Evolutionary conservation across 495 filamentous ascomycete species (phyloP).

Genomic region (Aspergillus kassunensis): DNA sequence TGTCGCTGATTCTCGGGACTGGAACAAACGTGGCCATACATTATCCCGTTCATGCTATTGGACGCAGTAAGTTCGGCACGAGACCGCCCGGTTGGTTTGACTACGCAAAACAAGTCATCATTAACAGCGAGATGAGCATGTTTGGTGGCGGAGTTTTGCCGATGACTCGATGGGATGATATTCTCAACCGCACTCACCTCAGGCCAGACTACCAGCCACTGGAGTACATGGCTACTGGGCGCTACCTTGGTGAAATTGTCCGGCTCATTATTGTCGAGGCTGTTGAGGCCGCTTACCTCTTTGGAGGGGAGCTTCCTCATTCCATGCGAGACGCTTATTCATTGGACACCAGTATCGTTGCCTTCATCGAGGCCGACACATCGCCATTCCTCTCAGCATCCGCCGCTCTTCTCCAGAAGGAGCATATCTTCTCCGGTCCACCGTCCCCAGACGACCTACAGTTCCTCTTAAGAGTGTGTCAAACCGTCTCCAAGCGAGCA

Average conservation of each 20-base stretch:
- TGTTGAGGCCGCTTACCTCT: constrained; percentile 42
- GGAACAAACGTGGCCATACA: constrained; percentile 80
- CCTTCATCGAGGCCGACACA: constrained; percentile 46
- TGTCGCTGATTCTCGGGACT: constrained; percentile 82
- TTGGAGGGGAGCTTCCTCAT: constrained; percentile 54
- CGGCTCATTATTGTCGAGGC: constrained; percentile 73
- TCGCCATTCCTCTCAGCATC: constrained; percentile 43
- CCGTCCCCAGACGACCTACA: constrained; percentile 50
- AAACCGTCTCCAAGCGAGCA: constrained; percentile 56
- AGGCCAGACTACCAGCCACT: constrained; percentile 82
- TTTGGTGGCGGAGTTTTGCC: constrained; percentile 65
- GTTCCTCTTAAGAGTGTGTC: constrained; percentile 50
- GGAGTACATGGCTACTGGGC: constrained; percentile 84
- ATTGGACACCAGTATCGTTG: constrained; percentile 69
- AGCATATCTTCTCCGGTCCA: constrained; percentile 43
- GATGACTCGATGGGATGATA: constrained; percentile 70
- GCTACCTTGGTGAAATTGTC: constrained; percentile 81
- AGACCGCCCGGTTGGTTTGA: constrained; percentile 43
- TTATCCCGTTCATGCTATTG: constrained; percentile 61
- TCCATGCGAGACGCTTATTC: constrained; percentile 61
- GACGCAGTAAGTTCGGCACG: constrained; percentile 53
- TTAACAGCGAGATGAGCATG: constrained; percentile 91
- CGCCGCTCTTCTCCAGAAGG: constrained; percentile 44
- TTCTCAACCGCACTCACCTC: constrained; percentile 64
- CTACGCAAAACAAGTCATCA: constrained; percentile 58